Percentiles rank a stretch among this genome's conserved stretches.
These are phyloP conservation scores for Rhodamnia argentea DNA, from an alignment of 345 rosid genomes.

Conservation along the genomic window DNA sequence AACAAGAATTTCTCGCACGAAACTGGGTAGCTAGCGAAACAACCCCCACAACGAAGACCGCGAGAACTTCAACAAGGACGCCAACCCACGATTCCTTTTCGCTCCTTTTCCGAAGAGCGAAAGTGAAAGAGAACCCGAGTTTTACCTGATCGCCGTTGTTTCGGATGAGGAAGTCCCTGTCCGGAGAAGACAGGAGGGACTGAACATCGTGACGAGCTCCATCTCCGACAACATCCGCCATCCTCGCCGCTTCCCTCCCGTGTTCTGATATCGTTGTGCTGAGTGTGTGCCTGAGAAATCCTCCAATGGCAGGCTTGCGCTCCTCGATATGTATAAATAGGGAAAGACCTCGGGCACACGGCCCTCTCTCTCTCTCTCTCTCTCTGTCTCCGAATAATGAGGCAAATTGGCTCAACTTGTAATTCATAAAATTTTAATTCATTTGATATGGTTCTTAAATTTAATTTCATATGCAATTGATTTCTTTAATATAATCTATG, in stretches of 20 bases:
- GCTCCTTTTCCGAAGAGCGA: neutral
- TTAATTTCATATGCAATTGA: too few species aligned
- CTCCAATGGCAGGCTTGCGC: too few species aligned
- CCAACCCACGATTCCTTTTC: neutral
- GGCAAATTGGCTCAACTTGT: too few species aligned
- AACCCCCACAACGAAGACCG: neutral
- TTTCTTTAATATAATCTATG: too few species aligned
- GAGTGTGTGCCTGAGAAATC: too few species aligned
- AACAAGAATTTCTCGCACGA: neutral
- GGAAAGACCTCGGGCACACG: too few species aligned
- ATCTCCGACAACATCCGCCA: neutral
- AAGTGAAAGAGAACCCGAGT: neutral
- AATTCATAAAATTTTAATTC: too few species aligned
- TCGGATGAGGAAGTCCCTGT: constrained; percentile 54
- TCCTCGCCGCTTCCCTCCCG: neutral
- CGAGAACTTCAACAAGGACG: neutral
- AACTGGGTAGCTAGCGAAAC: neutral
- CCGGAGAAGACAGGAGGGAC: constrained; percentile 38
- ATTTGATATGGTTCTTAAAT: too few species aligned
- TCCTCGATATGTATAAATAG: too few species aligned
- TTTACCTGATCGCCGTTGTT: constrained; percentile 50
- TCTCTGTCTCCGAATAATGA: too few species aligned
- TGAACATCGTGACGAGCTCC: neutral
- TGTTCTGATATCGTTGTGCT: too few species aligned
- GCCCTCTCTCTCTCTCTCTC: too few species aligned